Evolutionary conservation across 345 rosid species (phyloP), one percentile per base, ranked within the genome.

Genomic region (Eucalyptus tenuipes): DNA sequence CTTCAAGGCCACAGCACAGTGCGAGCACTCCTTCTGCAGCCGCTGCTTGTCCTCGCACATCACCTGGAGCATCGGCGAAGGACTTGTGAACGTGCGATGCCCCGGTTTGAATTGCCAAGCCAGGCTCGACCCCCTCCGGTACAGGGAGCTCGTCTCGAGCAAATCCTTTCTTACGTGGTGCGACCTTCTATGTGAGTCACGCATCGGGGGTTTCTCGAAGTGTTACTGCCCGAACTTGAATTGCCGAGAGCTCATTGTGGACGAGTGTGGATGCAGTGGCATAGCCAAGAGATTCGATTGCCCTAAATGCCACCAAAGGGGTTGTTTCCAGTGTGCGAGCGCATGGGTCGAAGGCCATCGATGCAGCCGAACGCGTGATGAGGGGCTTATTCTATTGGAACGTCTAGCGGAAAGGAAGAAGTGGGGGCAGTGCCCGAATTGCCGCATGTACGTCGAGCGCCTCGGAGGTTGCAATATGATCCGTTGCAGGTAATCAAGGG

Each of bases 381-480:
- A 17, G 80, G 80, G 37, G 24, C 80, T 68, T 16, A 8, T 31
- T 33, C 80, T 68, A 68, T 16, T 68, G 42, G 24, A 33, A 68
- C 24, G 24, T 68, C 80, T 68, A 16, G 80, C 80, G 80, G 0
- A 68, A 18, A 16, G 2, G 13, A 2, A 68, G 42, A 68, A 2
- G 24, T 68, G 80, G 42, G 1, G 11, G 42, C 80, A 4, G 22
- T 68, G 80, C 80, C 80, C 80, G 10, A 68, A 3, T 68, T 68
- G 79, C 40, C 6, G 0, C 11, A 31, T 15, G 6, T 66, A 66
- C 6, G 40, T 66, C 37, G 79, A 66, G 79, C 40, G 22, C 40
- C 0, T 0, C 2, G 7, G 1, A 8, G 42, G 79, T 66, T 66
- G 79, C 79, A 31, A 4, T 1, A 33, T 2, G 2, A 31, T 66